These are phyloP conservation scores for Candida buenavistaensis DNA, from an alignment of 1,139 yeast species.

Conservation along the genomic window DNA sequence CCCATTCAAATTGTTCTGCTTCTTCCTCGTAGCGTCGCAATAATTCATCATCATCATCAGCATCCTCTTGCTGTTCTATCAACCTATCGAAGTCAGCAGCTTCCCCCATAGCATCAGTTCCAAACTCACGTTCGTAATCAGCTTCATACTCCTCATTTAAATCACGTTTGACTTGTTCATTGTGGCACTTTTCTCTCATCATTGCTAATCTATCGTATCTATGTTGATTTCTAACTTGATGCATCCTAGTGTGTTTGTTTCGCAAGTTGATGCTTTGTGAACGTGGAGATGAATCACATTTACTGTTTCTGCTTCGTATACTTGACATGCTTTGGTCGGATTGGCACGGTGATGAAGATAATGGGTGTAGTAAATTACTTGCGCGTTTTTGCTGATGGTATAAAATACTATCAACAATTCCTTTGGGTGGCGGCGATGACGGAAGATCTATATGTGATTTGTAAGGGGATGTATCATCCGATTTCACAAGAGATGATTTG, in stretches of 20 bases:
- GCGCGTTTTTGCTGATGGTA: constrained; percentile 21
- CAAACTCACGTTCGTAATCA: constrained; percentile 16
- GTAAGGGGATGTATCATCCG: neutral
- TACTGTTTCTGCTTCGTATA: neutral
- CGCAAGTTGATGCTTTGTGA: constrained; percentile 18
- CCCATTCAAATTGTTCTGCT: constrained; percentile 7
- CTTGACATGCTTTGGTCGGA: neutral
- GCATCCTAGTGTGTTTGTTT: constrained; percentile 29
- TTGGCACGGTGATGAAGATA: constrained; percentile 19
- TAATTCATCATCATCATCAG: constrained; percentile 2
- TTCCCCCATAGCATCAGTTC: constrained; percentile 10
- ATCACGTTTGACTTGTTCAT: constrained; percentile 24
- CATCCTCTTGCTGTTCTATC: constrained; percentile 26
- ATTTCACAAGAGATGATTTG: no score
- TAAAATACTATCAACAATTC: constrained; percentile 17
- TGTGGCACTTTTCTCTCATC: constrained; percentile 26
- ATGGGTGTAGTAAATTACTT: constrained; percentile 21
- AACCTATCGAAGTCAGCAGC: constrained; percentile 29
- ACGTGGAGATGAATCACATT: constrained; percentile 5
- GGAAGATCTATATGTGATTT: constrained; percentile 2
- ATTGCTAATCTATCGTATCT: constrained; percentile 23
- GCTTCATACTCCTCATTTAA: constrained; percentile 17
- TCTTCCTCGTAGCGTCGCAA: constrained; percentile 6
- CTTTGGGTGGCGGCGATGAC: constrained; percentile 9
- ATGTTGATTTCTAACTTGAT: constrained; percentile 29